Conservation (phyloP, 768 basidiomycete genomes). For the Boletales sp. region DNA sequence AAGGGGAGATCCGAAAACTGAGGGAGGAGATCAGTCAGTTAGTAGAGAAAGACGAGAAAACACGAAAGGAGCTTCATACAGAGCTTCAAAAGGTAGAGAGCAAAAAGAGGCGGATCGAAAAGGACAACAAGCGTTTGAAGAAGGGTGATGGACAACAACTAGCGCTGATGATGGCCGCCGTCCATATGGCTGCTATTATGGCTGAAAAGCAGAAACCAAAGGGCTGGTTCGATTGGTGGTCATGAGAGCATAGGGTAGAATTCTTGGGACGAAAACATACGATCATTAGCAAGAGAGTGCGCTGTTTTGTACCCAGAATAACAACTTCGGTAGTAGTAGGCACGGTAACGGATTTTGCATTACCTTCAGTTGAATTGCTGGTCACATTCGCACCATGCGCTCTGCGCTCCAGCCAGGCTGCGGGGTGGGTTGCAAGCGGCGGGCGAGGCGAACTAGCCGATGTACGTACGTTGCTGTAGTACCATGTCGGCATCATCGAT, state of each 20-base stretch:
- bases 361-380: too few species aligned
- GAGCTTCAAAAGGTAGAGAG: background rate
- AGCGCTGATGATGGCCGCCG: background rate
- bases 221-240: conserved; percentile 3
- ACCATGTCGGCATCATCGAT: too few species aligned
- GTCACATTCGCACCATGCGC: too few species aligned
- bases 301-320: too few species aligned
- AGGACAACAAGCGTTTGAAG: background rate
- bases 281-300: too few species aligned
- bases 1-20: conserved; percentile 1
- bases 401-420: too few species aligned
- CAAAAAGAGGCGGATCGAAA: background rate
- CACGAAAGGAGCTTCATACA: background rate
- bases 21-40: background rate
- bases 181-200: background rate
- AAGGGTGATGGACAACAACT: background rate
- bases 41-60: background rate
- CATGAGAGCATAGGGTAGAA: background rate
- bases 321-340: too few species aligned
- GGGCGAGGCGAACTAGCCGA: too few species aligned
- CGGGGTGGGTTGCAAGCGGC: too few species aligned
- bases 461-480: too few species aligned
- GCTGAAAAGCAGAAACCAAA: background rate
- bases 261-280: too few species aligned
- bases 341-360: too few species aligned